Conservation (phyloP, 257 asterid genomes). For the Salvia rosmarinus region DNA sequence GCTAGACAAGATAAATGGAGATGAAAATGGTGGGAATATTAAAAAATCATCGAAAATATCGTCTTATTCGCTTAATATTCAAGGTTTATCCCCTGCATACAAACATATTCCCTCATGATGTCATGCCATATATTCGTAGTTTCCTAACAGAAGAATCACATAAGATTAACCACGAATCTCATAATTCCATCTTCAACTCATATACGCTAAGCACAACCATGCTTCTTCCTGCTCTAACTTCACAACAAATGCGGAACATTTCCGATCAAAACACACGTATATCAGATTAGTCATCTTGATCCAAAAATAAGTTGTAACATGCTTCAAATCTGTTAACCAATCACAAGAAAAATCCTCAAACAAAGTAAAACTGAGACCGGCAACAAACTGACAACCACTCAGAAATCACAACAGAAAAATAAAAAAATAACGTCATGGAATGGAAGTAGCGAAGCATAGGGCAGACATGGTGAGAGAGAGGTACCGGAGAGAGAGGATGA, state of each 20-base stretch:
- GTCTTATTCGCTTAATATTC: background rate
- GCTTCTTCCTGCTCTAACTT: constrained; percentile 23
- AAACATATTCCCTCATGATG: constrained; percentile 2
- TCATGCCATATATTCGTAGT: background rate
- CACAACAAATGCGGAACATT: background rate
- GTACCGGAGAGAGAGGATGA: constrained; percentile 37
- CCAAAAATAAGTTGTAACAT: constrained; percentile 6
- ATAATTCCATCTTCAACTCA: constrained; percentile 3
- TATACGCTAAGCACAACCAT: background rate
- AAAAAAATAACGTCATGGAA: background rate
- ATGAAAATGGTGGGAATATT: background rate
- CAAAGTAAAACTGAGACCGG: too few relatives aligned
- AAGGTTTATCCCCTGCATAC: constrained; percentile 29
- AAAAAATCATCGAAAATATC: background rate
- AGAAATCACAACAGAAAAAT: background rate
- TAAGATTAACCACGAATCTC: background rate
- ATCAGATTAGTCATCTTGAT: constrained; percentile 11
- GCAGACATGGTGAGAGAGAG: background rate
- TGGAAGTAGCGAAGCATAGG: too few relatives aligned
- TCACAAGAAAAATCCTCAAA: background rate
- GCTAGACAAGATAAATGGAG: too few relatives aligned
- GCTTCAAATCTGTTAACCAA: constrained; percentile 12
- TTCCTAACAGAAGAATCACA: background rate
- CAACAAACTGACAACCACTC: background rate
- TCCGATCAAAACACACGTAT: background rate